These are phyloP conservation scores for Warburgia ugandensis DNA, from an alignment of 164 flowering plant genomes.

Conservation along the genomic window DNA sequence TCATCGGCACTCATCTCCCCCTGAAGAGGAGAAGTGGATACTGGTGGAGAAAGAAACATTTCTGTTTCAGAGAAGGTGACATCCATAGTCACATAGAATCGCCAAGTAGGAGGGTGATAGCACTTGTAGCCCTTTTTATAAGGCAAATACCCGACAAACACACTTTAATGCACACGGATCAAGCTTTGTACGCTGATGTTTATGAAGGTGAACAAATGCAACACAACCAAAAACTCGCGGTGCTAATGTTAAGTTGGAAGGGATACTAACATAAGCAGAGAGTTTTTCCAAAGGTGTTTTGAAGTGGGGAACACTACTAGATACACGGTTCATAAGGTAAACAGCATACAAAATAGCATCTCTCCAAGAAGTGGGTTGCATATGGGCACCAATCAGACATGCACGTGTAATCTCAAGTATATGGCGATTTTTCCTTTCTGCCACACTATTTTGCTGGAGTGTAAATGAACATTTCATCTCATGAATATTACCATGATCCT, in stretches of 20 bases:
- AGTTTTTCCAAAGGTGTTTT: neutral
- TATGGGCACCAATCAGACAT: neutral
- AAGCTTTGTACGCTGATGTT: neutral
- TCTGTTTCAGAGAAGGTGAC: slow-evolving; percentile 1
- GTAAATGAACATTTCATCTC: neutral
- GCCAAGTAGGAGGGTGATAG: neutral
- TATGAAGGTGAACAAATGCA: neutral
- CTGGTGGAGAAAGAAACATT: neutral
- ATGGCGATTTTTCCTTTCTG: neutral
- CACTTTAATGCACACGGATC: slow-evolving; percentile 1
- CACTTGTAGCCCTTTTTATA: slow-evolving; percentile 3
- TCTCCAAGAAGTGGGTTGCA: neutral
- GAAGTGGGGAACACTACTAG: neutral
- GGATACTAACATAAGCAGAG: neutral
- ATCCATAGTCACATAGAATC: neutral
- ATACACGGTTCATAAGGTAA: neutral
- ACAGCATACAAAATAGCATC: neutral
- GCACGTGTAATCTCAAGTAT: slow-evolving; percentile 2
- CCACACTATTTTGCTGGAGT: slow-evolving; percentile 1
- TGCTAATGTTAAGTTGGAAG: neutral
- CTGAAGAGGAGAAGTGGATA: slow-evolving; percentile 1
- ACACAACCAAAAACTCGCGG: slow-evolving; percentile 2
- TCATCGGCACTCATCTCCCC: slow-evolving; percentile 2
- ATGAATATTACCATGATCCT: neutral
- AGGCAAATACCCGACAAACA: slow-evolving; percentile 1